Evolutionary conservation across 177 flowering plant genomes (phyloP).

Genomic region (Vitis hybrid): DNA sequence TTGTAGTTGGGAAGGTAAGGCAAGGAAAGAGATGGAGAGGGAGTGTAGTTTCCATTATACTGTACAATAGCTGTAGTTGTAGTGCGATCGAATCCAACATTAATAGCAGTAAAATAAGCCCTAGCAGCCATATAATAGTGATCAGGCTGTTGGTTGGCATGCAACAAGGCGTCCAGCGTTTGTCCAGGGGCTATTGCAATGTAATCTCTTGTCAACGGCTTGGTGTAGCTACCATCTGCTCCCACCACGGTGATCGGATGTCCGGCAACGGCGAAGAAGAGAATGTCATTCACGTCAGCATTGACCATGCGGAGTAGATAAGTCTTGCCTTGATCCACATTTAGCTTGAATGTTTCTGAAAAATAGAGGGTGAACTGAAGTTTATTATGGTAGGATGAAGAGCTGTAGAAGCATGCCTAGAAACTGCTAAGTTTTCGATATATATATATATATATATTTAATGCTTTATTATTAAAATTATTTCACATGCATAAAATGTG

Average conservation of each 20-base stretch:
- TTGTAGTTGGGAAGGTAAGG: conserved; percentile 20
- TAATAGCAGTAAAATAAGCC: not conserved
- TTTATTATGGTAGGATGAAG: no score
- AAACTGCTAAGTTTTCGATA: no score
- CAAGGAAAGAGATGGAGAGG: conserved; percentile 9
- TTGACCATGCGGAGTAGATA: no score
- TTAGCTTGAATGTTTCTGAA: no score
- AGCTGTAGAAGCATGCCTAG: no score
- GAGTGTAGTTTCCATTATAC: conserved; percentile 11
- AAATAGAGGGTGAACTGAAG: no score
- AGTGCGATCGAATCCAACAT: not conserved
- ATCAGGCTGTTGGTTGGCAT: conserved; percentile 1
- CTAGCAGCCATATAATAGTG: conserved; percentile 16
- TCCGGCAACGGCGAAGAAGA: no score
- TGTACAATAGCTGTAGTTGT: conserved; percentile 12
- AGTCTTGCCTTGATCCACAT: no score
- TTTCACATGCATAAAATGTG: no score
- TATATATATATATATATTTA: no score
- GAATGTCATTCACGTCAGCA: no score
- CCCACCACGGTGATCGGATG: not conserved
- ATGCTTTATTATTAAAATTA: no score
- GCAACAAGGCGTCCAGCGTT: conserved; percentile 8
- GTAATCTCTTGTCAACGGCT: conserved; percentile 7
- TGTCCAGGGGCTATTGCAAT: conserved; percentile 12
- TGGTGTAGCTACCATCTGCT: conserved; percentile 18